A percentile compares a stretch with the other conserved stretches of the same genome.
Evolutionary conservation across 2,329 filamentous ascomycete species (phyloP).

Genomic region (Helotiales sp.): DNA sequence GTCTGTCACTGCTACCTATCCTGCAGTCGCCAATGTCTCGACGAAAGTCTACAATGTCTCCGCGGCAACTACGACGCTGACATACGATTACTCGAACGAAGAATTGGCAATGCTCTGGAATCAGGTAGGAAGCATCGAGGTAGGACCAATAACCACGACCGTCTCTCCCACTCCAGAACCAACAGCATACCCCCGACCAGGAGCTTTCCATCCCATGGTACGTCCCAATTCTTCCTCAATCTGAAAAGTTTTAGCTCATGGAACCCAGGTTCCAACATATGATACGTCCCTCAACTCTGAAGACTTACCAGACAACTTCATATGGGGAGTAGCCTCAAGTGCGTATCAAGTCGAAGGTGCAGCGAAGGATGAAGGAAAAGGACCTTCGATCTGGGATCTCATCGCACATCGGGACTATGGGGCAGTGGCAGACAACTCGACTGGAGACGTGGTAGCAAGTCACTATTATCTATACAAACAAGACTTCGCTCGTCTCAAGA

Average conservation of each 20-base stretch:
- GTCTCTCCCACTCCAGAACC: constrained; percentile 44
- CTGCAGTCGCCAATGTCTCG: constrained; percentile 17
- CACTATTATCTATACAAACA: constrained; percentile 58
- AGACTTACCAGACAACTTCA: constrained; percentile 43
- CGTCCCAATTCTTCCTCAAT: constrained; percentile 33
- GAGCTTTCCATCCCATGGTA: constrained; percentile 44
- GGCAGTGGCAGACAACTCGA: constrained; percentile 39
- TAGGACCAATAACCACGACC: constrained; percentile 43
- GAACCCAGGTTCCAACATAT: constrained; percentile 26
- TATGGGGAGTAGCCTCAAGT: constrained; percentile 48
- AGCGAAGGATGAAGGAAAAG: constrained; percentile 44
- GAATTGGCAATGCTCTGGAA: constrained; percentile 47
- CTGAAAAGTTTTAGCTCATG: constrained; percentile 28
- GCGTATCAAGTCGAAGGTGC: constrained; percentile 50
- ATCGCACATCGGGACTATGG: constrained; percentile 34
- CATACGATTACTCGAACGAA: constrained; percentile 47
- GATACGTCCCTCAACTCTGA: constrained; percentile 27
- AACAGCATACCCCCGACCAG: constrained; percentile 39
- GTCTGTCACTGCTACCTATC: constrained; percentile 8
- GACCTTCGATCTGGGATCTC: constrained; percentile 45
- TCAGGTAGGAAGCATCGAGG: constrained; percentile 43
- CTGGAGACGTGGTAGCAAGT: constrained; percentile 50
- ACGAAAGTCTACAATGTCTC: constrained; percentile 40
- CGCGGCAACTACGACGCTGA: constrained; percentile 43
- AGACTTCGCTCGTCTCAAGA: constrained; percentile 52